Evolutionary conservation across 805 yeast genomes (phyloP).

Genomic region (Candida xiaguanensis): DNA sequence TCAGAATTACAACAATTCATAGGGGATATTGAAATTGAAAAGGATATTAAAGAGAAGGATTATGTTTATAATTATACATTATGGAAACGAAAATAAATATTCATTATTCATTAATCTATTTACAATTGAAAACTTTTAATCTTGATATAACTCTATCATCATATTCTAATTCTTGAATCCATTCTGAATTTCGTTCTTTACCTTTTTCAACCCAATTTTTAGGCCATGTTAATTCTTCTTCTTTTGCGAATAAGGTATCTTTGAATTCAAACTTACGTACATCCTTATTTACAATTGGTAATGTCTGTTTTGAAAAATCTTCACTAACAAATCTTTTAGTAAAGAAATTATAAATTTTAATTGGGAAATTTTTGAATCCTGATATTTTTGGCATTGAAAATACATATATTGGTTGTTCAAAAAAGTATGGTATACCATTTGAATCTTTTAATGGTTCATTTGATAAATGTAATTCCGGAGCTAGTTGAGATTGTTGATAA

Average conservation of each 20-base stretch:
- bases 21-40: constrained; percentile 13
- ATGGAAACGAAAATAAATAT: constrained; percentile 38
- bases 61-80: constrained; percentile 57
- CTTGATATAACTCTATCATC: constrained; percentile 64
- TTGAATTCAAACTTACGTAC: constrained; percentile 50
- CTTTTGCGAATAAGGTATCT: constrained; percentile 42
- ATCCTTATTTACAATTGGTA: constrained; percentile 49
- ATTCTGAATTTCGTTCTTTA: constrained; percentile 71
- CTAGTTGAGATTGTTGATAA: constrained; percentile 50
- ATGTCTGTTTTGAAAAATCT: constrained; percentile 52
- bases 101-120: constrained; percentile 5
- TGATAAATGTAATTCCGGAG: constrained; percentile 54
- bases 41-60: constrained; percentile 35
- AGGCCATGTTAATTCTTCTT: constrained; percentile 89
- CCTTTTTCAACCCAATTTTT: constrained; percentile 76
- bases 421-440: constrained; percentile 52
- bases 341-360: constrained; percentile 74
- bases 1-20: constrained; percentile 36
- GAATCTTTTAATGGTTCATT: constrained; percentile 24
- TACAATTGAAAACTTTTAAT: constrained; percentile 44
- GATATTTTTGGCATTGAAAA: constrained; percentile 72
- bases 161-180: constrained; percentile 72
- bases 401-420: constrained; percentile 75
- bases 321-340: constrained; percentile 70
- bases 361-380: constrained; percentile 77